Evolutionary conservation across 2,329 filamentous ascomycete species (phyloP).

Genomic region (Aspergillus aculeatus): DNA sequence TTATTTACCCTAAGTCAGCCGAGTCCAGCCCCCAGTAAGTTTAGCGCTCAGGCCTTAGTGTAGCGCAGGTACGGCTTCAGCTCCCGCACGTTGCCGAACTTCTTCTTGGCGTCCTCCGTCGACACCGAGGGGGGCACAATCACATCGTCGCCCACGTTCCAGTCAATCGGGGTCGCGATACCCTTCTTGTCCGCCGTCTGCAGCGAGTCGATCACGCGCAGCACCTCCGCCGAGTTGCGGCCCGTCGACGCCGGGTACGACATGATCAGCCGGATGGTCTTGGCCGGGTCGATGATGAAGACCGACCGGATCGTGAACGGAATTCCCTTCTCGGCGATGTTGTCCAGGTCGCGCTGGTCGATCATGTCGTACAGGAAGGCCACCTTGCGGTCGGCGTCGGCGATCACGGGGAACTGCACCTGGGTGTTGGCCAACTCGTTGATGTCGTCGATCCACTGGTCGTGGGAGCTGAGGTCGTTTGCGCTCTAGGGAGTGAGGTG

Average conservation of each 20-base stretch:
- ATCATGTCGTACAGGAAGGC: constrained; percentile 79
- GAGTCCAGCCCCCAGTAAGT: no score
- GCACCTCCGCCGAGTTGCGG: constrained; percentile 75
- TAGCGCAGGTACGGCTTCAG: constrained; percentile 55
- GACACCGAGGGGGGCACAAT: constrained; percentile 83
- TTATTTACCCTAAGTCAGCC: no score
- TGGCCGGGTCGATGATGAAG: constrained; percentile 90
- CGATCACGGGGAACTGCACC: constrained; percentile 76
- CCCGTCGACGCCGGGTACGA: constrained; percentile 90
- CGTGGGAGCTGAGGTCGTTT: constrained; percentile 79
- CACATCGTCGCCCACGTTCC: constrained; percentile 84
- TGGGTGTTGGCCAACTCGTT: constrained; percentile 71
- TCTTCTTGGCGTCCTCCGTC: constrained; percentile 80
- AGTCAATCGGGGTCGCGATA: constrained; percentile 86
- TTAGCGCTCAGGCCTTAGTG: constrained; percentile 24
- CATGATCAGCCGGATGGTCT: constrained; percentile 90
- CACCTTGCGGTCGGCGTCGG: constrained; percentile 75
- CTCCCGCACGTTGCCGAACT: constrained; percentile 72
- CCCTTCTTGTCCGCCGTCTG: constrained; percentile 85
- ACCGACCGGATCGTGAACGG: constrained; percentile 91
- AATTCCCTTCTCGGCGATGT: constrained; percentile 71
- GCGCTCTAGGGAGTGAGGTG: constrained; percentile 50
- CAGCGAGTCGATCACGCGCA: constrained; percentile 75
- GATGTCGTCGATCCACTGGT: constrained; percentile 86
- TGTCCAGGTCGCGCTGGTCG: constrained; percentile 77